A percentile compares a stretch with the other conserved stretches of the same genome.
Conservation (phyloP, 305 asterid genomes). For the Fraxinus dipetala region DNA sequence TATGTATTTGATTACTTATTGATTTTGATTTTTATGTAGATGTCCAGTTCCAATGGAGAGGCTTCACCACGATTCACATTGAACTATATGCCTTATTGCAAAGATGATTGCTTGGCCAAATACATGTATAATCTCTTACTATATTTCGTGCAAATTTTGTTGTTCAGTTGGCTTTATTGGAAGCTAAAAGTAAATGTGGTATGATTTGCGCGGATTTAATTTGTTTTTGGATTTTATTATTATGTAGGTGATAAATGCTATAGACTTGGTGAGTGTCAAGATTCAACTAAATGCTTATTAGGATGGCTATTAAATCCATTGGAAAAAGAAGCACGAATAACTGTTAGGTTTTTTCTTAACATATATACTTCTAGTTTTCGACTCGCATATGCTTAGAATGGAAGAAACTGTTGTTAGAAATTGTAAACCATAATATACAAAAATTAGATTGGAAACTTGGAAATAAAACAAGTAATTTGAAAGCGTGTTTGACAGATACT, state of each 20-base stretch:
- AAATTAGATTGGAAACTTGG: conserved; percentile 2
- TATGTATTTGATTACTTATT: neutral
- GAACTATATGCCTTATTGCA: conserved; percentile 44
- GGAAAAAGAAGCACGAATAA: neutral
- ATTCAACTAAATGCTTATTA: neutral
- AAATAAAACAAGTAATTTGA: neutral
- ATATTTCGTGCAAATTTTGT: neutral
- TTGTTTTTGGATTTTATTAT: neutral
- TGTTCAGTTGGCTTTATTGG: neutral
- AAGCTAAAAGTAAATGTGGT: neutral
- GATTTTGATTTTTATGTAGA: conserved; percentile 41
- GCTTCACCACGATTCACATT: conserved; percentile 55
- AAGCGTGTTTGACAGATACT: neutral
- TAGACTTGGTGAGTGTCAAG: neutral
- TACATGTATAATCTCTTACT: conserved; percentile 61
- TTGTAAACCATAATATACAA: neutral
- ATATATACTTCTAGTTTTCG: neutral
- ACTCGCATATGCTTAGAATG: neutral
- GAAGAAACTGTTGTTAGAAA: neutral
- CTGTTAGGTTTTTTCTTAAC: neutral
- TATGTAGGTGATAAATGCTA: neutral
- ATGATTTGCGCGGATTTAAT: neutral
- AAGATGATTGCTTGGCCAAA: conserved; percentile 59
- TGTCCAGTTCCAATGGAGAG: conserved; percentile 39
- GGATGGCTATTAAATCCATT: neutral